phyloP scores from a whole-genome alignment of 257 asterid genomes.

The Solanum sejunctum region DNA sequence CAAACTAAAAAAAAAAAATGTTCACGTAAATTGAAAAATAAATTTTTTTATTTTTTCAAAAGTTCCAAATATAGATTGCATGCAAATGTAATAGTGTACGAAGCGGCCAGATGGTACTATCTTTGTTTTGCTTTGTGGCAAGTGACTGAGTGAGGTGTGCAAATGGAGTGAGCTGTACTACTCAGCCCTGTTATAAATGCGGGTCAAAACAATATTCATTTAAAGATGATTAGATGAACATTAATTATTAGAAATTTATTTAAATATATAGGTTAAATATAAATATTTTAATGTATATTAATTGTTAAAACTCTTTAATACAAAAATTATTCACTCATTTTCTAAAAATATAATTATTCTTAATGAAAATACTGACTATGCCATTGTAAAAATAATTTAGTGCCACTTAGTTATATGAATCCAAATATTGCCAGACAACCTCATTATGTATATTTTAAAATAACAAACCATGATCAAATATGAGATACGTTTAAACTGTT shows the following conservation, averaged over 20 bases:
- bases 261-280: too few species aligned
- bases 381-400: not conserved
- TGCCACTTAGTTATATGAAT: conserved; percentile 1
- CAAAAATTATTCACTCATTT: too few species aligned
- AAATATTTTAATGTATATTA: too few species aligned
- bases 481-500: not conserved
- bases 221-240: too few species aligned
- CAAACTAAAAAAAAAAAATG: not conserved
- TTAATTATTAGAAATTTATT: fast-evolving
- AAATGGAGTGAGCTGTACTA: conserved; percentile 28
- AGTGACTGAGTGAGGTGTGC: not conserved
- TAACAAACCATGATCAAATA: not conserved
- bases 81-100: not conserved
- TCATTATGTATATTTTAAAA: not conserved
- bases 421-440: not conserved
- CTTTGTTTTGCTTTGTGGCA: conserved; percentile 3
- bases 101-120: not conserved
- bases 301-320: too few species aligned
- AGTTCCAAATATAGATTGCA: not conserved
- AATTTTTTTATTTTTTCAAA: too few species aligned
- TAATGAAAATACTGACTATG: too few species aligned
- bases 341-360: too few species aligned
- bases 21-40: too few species aligned
- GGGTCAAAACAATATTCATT: too few species aligned
- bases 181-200: too few species aligned